phyloP scores from a whole-genome alignment of 768 basidiomycete species.

The Macrolepiota fuliginosa region DNA sequence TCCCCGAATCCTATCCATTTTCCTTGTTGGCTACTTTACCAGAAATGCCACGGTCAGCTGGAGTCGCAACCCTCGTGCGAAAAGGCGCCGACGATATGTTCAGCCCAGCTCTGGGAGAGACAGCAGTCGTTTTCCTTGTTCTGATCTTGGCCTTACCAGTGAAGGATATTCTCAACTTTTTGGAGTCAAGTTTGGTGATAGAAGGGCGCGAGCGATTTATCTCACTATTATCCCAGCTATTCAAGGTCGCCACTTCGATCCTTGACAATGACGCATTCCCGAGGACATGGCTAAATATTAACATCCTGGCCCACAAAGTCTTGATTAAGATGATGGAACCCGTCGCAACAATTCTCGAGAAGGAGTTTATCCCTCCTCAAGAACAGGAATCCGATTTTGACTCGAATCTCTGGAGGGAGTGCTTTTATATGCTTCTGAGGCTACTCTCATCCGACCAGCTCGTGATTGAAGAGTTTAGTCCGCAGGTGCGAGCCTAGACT shows the following conservation, averaged over 20 bases:
- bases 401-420: slow-evolving; percentile 74
- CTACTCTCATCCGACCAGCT: slow-evolving; percentile 88
- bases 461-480: slow-evolving; percentile 92
- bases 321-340: slow-evolving; percentile 88
- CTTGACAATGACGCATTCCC: slow-evolving; percentile 89
- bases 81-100: slow-evolving; percentile 53
- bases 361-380: slow-evolving; percentile 75
- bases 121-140: slow-evolving; percentile 79
- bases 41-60: slow-evolving; percentile 37
- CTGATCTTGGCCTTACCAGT: slow-evolving; percentile 78
- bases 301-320: slow-evolving; percentile 83
- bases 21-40: slow-evolving; percentile 72
- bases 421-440: slow-evolving; percentile 78
- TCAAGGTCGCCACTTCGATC: slow-evolving; percentile 79
- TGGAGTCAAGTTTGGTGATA: slow-evolving; percentile 81
- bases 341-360: slow-evolving; percentile 71
- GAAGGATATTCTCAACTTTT: slow-evolving; percentile 72
- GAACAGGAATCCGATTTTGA: slow-evolving; percentile 69
- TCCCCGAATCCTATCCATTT: slow-evolving; percentile 94
- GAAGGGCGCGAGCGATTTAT: slow-evolving; percentile 84
- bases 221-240: slow-evolving; percentile 68
- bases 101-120: slow-evolving; percentile 81
- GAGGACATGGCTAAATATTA: slow-evolving; percentile 87
- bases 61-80: slow-evolving; percentile 35
- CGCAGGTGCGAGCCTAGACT: slow-evolving; percentile 58